Base-by-base conservation (phyloP, 345 rosid genomes). In the Populus alba region DNA sequence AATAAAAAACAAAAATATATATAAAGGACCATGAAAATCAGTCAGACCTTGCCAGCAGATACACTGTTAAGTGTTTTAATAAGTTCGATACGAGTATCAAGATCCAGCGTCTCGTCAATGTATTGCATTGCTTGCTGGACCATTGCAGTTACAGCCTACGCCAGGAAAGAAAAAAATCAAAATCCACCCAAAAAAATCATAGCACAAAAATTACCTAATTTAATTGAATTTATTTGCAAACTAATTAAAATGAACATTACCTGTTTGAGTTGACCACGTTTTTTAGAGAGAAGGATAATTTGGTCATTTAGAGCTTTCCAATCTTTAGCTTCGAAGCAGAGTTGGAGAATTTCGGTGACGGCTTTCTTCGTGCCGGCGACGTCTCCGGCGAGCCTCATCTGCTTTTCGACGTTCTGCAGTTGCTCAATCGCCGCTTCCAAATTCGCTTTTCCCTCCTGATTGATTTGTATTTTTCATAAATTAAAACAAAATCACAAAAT, bases 61-160 rank as follows among this genome's bases (percentile, higher is more conserved):
- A 91, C 97, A 83, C 81, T 84, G 85, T 90, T 91, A 15, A 92
- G 83, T 3, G 92, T 89, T 79, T 92, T 90, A 37, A 97, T 94
- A 71, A 97, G 96, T 84, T 97, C 99, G 63, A 94, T 84, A 47
- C 93, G 95, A 65, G 97, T 87, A 79, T 92, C 98, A 61, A 94
- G 78, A 77, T 97, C 98, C 17, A 97, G 98, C 18, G 98, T 94
- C 91, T 91, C 87, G 69, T 97, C 99, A 77, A 92, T 97, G 77
- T 92, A 97, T 70, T 86, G 88, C 97, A 94, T 97, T 8, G 98
- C 98, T 85, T 97, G 98, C 89, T 94, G 98, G 80, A 97, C 99
- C 97, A 97, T 91, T 25, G 94, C 94, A 81, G 94, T 91, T 66
- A 97, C 96, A 77, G 96, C 99, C 99, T 97, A 80, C 41, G 17